Evolutionary conservation across 2,329 filamentous ascomycete genomes (phyloP).

Genomic region (Cadophora luteo-olivacea): DNA sequence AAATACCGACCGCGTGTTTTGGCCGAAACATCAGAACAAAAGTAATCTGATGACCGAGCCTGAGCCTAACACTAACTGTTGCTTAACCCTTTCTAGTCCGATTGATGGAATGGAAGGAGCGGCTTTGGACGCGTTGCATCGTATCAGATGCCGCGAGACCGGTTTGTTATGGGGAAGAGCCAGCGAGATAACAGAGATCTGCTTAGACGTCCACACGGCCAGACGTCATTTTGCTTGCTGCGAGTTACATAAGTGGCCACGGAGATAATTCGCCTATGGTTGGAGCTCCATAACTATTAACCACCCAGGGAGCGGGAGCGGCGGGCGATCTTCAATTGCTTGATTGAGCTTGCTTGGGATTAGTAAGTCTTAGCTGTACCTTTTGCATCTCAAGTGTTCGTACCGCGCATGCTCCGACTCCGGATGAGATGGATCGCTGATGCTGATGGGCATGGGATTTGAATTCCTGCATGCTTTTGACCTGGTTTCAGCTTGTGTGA

Average conservation of each 20-base stretch:
- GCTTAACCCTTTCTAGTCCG: not conserved
- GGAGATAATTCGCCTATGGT: not conserved
- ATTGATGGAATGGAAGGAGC: constrained; percentile 5
- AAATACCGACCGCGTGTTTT: constrained; percentile 7
- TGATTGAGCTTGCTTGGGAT: not conserved
- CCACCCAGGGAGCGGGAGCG: not conserved
- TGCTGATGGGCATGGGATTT: not conserved
- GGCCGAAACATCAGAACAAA: not conserved
- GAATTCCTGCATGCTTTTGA: not conserved
- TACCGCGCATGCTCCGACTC: not conserved
- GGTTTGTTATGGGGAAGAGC: not conserved
- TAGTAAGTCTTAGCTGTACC: constrained; percentile 6
- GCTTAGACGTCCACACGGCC: not conserved
- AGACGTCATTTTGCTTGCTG: constrained; percentile 12
- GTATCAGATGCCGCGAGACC: not conserved
- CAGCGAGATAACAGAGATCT: not conserved
- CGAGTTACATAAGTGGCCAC: constrained; percentile 6
- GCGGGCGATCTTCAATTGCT: constrained; percentile 15
- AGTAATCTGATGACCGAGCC: constrained; percentile 15
- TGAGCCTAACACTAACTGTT: not conserved
- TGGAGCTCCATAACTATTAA: not conserved
- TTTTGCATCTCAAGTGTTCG: not conserved
- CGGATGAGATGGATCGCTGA: not conserved
- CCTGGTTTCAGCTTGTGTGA: constrained; percentile 2
- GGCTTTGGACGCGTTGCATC: too few relatives aligned